These are phyloP conservation scores for Kickxella alabastrina DNA, from an alignment of 192 early-diverging fungal species.

Conservation along the genomic window DNA sequence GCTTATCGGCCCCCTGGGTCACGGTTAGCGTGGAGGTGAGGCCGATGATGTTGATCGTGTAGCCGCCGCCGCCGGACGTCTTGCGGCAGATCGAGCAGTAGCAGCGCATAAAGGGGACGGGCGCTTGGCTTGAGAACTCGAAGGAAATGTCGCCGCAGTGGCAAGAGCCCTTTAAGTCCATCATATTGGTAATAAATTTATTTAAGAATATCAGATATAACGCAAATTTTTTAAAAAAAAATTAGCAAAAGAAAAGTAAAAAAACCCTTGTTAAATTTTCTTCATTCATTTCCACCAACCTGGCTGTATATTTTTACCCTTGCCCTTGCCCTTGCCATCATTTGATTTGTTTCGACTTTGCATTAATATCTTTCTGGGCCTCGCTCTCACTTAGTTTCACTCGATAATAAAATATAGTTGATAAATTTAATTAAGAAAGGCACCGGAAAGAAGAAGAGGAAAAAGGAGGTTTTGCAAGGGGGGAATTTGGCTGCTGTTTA, in stretches of 20 bases:
- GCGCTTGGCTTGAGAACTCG: conserved; percentile 48
- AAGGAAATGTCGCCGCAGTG: conserved; percentile 60
- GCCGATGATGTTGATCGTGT: conserved; percentile 56
- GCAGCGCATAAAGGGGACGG: conserved; percentile 58
- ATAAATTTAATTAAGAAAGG: no score
- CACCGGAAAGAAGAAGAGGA: no score
- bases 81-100: conserved; percentile 67
- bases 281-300: no score
- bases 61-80: conserved; percentile 58
- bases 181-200: conserved; percentile 10
- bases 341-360: no score
- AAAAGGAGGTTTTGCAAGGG: neutral
- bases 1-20: conserved; percentile 24
- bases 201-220: neutral
- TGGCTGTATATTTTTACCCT: no score
- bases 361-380: no score
- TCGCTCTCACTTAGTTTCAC: no score
- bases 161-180: conserved; percentile 59
- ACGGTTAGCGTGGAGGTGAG: conserved; percentile 35
- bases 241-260: neutral
- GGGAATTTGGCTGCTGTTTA: no score
- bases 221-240: neutral
- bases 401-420: neutral
- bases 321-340: neutral
- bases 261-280: no score